Evolutionary conservation across 306 rosid genomes (phyloP).

Genomic region (Cucurbita moschata): DNA sequence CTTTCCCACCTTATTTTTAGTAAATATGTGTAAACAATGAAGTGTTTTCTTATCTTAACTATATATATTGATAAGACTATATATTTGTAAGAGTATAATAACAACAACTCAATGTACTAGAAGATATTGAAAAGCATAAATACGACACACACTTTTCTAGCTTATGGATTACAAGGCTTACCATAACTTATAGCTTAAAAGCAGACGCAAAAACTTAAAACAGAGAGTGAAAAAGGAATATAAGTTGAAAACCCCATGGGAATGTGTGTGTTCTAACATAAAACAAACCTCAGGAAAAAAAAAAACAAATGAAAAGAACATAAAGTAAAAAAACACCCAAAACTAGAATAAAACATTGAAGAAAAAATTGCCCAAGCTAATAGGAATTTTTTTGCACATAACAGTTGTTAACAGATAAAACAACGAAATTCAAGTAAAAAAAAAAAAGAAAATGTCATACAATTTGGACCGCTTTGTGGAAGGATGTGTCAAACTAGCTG

Average conservation of each 20-base stretch:
- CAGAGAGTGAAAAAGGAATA: background rate
- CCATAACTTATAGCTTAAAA: background rate
- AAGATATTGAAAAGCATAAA: background rate
- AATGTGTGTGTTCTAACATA: too few species aligned
- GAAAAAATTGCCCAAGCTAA: background rate
- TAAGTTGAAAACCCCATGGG: background rate
- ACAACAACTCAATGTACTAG: background rate
- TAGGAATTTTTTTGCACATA: background rate
- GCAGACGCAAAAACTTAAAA: background rate
- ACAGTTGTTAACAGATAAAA: background rate
- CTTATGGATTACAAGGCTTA: background rate
- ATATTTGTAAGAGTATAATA: background rate
- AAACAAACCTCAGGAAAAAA: background rate
- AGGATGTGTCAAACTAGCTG: constrained; percentile 44
- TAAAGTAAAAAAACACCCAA: background rate
- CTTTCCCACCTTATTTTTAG: background rate
- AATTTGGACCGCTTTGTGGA: constrained; percentile 73
- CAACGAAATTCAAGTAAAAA: background rate
- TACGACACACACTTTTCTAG: background rate
- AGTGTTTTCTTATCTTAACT: background rate
- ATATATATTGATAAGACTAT: background rate
- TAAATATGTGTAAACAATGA: background rate
- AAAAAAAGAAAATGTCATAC: constrained; percentile 35
- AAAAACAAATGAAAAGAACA: background rate
- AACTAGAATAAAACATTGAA: background rate